Conservation (phyloP, 306 rosid species). For the Malus sylvestris region DNA sequence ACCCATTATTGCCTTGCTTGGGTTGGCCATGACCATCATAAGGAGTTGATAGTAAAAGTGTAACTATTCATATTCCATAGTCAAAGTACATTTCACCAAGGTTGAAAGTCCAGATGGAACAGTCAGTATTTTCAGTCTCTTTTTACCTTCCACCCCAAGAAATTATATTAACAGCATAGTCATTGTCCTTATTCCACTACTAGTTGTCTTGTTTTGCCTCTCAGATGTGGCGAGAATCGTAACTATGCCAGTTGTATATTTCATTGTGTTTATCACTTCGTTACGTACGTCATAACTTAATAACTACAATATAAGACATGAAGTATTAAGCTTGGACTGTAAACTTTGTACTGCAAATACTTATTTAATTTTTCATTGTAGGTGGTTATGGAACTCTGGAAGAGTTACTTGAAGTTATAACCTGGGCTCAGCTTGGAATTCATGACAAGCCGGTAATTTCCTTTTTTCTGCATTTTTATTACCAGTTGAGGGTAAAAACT, state of each 20-base stretch:
- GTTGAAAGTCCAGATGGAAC: background rate
- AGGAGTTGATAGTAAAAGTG: background rate
- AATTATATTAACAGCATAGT: background rate
- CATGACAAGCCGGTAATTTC: constrained; percentile 85
- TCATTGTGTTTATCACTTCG: background rate
- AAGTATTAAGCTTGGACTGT: background rate
- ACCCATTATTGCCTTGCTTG: too few species aligned
- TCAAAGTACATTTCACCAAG: background rate
- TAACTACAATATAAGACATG: background rate
- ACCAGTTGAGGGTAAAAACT: background rate
- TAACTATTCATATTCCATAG: background rate
- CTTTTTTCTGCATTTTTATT: background rate
- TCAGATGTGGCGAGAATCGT: background rate
- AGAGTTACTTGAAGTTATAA: constrained; percentile 94
- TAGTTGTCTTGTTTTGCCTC: background rate
- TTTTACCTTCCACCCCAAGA: constrained; percentile 1
- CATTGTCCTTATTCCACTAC: background rate
- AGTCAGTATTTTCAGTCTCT: background rate
- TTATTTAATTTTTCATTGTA: constrained; percentile 24
- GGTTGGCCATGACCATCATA: background rate
- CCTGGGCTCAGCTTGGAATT: constrained; percentile 99
- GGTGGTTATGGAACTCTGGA: constrained; percentile 99
- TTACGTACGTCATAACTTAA: too few species aligned
- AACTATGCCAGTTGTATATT: too few species aligned
- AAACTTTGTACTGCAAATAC: background rate